These are phyloP conservation scores for Fraxinus latifolia DNA, from an alignment of 305 asterid genomes.

Conservation along the genomic window DNA sequence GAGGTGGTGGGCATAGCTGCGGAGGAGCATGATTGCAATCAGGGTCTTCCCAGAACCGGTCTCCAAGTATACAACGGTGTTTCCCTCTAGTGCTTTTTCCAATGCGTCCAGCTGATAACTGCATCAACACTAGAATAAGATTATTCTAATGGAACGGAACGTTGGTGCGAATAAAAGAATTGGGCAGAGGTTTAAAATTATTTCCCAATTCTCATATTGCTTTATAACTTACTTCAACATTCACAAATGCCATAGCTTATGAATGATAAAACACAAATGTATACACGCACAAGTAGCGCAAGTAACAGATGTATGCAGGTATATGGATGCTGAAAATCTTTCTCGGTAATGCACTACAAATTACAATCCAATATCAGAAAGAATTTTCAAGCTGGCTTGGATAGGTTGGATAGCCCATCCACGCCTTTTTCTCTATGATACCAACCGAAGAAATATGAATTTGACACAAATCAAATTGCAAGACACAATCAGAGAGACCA, in stretches of 20 bases:
- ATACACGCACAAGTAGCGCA: neutral
- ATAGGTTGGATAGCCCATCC: neutral
- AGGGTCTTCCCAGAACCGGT: slow-evolving; percentile 91
- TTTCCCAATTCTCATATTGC: slow-evolving; percentile 31
- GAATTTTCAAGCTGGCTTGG: neutral
- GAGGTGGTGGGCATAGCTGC: slow-evolving; percentile 53
- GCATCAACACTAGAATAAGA: slow-evolving; percentile 25
- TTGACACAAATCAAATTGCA: neutral
- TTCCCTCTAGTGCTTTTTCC: slow-evolving; percentile 58
- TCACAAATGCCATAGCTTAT: neutral
- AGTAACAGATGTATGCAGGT: neutral
- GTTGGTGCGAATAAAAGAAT: neutral
- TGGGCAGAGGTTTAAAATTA: slow-evolving; percentile 27
- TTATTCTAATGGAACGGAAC: slow-evolving; percentile 24
- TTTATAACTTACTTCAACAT: neutral
- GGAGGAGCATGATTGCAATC: slow-evolving; percentile 77
- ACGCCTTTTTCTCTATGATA: neutral
- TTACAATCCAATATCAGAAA: neutral
- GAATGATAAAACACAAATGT: neutral
- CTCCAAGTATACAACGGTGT: slow-evolving; percentile 73
- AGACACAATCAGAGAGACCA: neutral
- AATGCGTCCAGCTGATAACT: slow-evolving; percentile 85
- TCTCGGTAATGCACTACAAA: neutral
- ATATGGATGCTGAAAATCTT: neutral
- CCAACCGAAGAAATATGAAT: neutral